phyloP scores from a whole-genome alignment of 75 land plant genomes.

The Isoetes taiwanensis region DNA sequence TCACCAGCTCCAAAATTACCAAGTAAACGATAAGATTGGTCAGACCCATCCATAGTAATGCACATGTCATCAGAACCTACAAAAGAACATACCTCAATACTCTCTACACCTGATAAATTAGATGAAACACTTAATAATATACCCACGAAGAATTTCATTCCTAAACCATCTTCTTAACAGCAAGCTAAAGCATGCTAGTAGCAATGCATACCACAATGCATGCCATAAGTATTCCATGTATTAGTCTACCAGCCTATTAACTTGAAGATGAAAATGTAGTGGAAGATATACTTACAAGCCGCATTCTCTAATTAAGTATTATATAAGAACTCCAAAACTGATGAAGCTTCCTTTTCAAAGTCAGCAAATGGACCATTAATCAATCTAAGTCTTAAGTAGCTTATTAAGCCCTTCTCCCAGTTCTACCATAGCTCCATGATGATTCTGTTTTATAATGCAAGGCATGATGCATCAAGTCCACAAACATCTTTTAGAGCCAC shows the following conservation, averaged over 20 bases:
- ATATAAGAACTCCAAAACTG: conserved; percentile 63
- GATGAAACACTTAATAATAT: too few relatives aligned
- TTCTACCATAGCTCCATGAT: conserved; percentile 90
- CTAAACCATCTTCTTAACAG: too few relatives aligned
- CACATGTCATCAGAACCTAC: conserved; percentile 66
- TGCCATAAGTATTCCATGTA: too few relatives aligned
- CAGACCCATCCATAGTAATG: conserved; percentile 73
- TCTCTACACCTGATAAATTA: too few relatives aligned
- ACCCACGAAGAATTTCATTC: too few relatives aligned
- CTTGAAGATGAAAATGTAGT: too few relatives aligned
- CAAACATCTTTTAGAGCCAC: too few relatives aligned
- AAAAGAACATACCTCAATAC: too few relatives aligned
- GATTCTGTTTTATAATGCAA: conserved; percentile 72
- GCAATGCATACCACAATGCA: too few relatives aligned
- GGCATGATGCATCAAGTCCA: too few relatives aligned
- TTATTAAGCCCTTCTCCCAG: conserved; percentile 76
- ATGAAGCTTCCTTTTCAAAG: conserved; percentile 61
- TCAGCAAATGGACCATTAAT: conserved; percentile 53
- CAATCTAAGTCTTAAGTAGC: conserved; percentile 51
- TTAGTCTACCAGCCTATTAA: too few relatives aligned
- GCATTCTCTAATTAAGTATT: conserved; percentile 73
- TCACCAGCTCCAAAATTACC: conserved; percentile 70
- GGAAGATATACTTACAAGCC: conserved; percentile 48
- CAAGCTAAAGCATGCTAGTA: too few relatives aligned
- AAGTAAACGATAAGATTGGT: conserved; percentile 61